These are phyloP conservation scores for Mallotus japonicus DNA, from an alignment of 441 rosid genomes.

Conservation along the genomic window DNA sequence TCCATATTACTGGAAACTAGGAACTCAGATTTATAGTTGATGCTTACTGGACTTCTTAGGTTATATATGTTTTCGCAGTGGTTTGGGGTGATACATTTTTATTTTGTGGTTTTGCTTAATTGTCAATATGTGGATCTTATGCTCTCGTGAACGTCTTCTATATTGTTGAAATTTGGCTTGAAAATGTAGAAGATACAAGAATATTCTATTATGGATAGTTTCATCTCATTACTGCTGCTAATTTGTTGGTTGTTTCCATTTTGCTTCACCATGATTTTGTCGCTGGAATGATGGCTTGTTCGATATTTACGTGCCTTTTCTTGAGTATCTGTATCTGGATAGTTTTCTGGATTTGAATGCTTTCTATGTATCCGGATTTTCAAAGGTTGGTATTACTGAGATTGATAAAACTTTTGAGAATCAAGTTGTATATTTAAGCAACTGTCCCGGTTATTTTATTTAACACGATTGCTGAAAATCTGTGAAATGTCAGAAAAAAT, in stretches of 20 bases:
- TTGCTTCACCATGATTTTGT: neutral
- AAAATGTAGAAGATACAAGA: too few species aligned
- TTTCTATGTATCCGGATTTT: neutral
- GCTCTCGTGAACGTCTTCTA: neutral
- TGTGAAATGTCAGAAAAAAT: too few species aligned
- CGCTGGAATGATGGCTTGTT: neutral
- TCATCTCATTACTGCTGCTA: neutral
- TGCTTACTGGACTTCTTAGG: neutral
- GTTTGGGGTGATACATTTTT: neutral
- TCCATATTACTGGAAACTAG: neutral
- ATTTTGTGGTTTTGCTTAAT: neutral
- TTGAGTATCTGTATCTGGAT: neutral
- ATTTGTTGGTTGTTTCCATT: neutral
- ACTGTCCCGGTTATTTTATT: neutral
- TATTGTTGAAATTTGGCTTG: neutral
- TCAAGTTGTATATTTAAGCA: neutral
- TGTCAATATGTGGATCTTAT: neutral
- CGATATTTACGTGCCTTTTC: neutral
- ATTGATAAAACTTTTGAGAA: neutral
- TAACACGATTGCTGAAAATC: too few species aligned
- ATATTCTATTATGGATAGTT: too few species aligned
- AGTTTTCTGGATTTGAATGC: neutral
- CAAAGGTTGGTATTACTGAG: neutral
- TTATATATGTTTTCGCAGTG: neutral
- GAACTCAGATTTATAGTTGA: neutral